Evolutionary conservation across 2,329 filamentous ascomycete species (phyloP).

Genomic region (Didymella pinodella): DNA sequence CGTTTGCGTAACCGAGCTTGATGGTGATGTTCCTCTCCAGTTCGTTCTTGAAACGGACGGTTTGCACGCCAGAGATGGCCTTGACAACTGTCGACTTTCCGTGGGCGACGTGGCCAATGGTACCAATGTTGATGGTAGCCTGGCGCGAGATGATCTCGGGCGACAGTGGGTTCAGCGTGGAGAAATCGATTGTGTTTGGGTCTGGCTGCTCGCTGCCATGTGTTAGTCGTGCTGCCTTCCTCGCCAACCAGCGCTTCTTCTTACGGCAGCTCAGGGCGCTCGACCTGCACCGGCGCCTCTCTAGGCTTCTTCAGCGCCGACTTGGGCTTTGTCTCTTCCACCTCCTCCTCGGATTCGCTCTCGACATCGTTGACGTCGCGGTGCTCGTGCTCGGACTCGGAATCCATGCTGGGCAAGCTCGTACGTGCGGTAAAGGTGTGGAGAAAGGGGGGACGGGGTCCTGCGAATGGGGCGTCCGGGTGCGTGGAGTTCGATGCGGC

Average conservation of each 20-base stretch:
- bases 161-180: conserved; percentile 80
- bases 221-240: conserved; percentile 28
- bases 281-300: conserved; percentile 62
- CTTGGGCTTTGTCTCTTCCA: conserved; percentile 70
- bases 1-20: conserved; percentile 99
- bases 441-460: conserved; percentile 7
- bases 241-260: conserved; percentile 10
- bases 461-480: conserved; percentile 11
- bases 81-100: conserved; percentile 99
- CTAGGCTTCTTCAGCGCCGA: conserved; percentile 84
- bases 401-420: conserved; percentile 50
- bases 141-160: conserved; percentile 97
- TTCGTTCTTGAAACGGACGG: conserved; percentile 99
- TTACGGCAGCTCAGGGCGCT: conserved; percentile 71
- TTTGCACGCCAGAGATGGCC: conserved; percentile 98
- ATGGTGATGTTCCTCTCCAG: conserved; percentile 99
- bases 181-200: conserved; percentile 85
- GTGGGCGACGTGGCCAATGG: conserved; percentile 98
- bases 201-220: conserved; percentile 77
- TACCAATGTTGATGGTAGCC: conserved; percentile 98
- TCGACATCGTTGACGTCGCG: conserved; percentile 46
- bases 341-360: conserved; percentile 74
- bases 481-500: conserved; percentile 6
- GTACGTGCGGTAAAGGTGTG: background rate
- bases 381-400: conserved; percentile 52